Evolutionary conservation across 2,329 filamentous ascomycete species (phyloP).

Genomic region (Lecanicillium sp.): DNA sequence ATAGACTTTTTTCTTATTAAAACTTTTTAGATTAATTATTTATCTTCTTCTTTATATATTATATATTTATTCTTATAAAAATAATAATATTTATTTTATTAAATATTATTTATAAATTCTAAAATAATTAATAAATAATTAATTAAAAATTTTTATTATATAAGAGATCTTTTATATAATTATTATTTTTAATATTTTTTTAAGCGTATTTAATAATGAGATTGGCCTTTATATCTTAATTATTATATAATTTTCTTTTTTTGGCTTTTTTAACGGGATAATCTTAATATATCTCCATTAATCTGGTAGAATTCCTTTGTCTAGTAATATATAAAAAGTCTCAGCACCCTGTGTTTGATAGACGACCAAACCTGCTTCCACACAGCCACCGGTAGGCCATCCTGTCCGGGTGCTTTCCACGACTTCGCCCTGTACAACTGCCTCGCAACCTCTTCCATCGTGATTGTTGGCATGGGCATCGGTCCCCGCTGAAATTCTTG

Average conservation of each 20-base stretch:
- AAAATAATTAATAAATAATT: too few species aligned
- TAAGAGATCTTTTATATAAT: too few species aligned
- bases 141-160: too few species aligned
- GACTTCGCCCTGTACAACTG: slow-evolving; percentile 18
- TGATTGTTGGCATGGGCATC: slow-evolving; percentile 16
- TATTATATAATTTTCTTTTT: slow-evolving; percentile 22
- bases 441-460: slow-evolving; percentile 19
- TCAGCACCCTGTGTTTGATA: slow-evolving; percentile 16
- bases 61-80: too few species aligned
- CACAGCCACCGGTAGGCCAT: slow-evolving; percentile 17
- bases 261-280: slow-evolving; percentile 23
- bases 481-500: slow-evolving; percentile 5
- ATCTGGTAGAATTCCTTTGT: too few species aligned
- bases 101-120: too few species aligned
- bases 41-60: too few species aligned
- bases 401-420: slow-evolving; percentile 20
- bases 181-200: slow-evolving; percentile 21
- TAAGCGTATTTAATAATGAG: slow-evolving; percentile 21
- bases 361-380: slow-evolving; percentile 17
- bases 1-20: too few species aligned
- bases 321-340: too few species aligned
- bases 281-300: slow-evolving; percentile 20
- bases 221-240: slow-evolving; percentile 23
- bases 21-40: too few species aligned
- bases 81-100: too few species aligned